These are phyloP conservation scores for Leccinum subtestaceum DNA, from an alignment of 768 basidiomycete species.

Conservation along the genomic window DNA sequence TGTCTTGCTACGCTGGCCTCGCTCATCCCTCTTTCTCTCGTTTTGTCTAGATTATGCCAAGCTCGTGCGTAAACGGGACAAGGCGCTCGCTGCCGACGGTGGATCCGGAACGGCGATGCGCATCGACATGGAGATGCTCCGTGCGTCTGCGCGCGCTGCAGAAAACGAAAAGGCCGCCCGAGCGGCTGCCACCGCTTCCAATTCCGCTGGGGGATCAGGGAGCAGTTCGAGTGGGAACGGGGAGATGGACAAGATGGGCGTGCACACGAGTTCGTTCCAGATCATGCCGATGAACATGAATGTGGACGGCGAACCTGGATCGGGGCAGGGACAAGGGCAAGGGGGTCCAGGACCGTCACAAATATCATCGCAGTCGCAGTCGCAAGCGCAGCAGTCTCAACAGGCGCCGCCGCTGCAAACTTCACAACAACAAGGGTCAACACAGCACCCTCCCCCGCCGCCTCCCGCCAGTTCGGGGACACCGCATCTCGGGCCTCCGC, in stretches of 20 bases:
- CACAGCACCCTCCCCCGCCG: conserved; percentile 10
- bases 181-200: conserved; percentile 29
- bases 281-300: conserved; percentile 31
- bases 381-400: conserved; percentile 5
- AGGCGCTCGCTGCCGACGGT: conserved; percentile 53
- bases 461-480: conserved; percentile 9
- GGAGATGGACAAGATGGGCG: conserved; percentile 32
- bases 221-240: conserved; percentile 6
- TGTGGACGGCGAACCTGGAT: conserved; percentile 17
- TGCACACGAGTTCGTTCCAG: conserved; percentile 64
- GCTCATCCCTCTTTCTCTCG: too few relatives aligned
- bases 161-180: conserved; percentile 36
- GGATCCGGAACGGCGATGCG: conserved; percentile 40
- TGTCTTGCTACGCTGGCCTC: not conserved
- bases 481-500: conserved; percentile 14
- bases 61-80: conserved; percentile 75
- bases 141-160: conserved; percentile 65
- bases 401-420: conserved; percentile 2
- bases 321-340: conserved; percentile 8
- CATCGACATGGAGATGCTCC: conserved; percentile 75
- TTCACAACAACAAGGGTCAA: conserved; percentile 5
- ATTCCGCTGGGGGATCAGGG: conserved; percentile 17
- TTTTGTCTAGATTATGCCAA: conserved; percentile 64
- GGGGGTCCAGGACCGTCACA: conserved; percentile 3
- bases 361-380: not conserved